Percentiles rank a stretch among this genome's conserved stretches.
Conservation (phyloP, 345 rosid genomes). For the Kandelia obovata region DNA sequence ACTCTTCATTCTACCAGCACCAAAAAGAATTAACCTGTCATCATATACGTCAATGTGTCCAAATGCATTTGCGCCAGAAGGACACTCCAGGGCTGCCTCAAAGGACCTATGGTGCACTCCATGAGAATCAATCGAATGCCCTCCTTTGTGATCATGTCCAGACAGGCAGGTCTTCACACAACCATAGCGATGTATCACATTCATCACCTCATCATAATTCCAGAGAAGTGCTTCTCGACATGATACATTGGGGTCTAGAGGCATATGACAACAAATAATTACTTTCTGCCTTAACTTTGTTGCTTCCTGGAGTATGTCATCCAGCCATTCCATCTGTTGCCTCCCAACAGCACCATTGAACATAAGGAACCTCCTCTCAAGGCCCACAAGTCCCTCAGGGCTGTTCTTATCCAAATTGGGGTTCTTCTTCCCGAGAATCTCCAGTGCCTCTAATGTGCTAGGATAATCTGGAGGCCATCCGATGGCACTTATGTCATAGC, state of each 20-base stretch:
- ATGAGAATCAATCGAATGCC: slow-evolving; percentile 65
- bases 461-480: slow-evolving; percentile 85
- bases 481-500: slow-evolving; percentile 81
- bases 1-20: slow-evolving; percentile 56
- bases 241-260: slow-evolving; percentile 61
- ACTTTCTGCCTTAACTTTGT: slow-evolving; percentile 61
- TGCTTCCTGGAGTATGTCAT: slow-evolving; percentile 61
- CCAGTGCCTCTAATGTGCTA: slow-evolving; percentile 56
- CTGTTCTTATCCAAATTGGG: slow-evolving; percentile 84
- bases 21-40: slow-evolving; percentile 57
- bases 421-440: slow-evolving; percentile 59
- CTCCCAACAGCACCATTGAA: slow-evolving; percentile 87
- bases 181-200: slow-evolving; percentile 52
- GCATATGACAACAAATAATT: slow-evolving; percentile 79
- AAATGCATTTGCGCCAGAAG: slow-evolving; percentile 76
- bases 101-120: slow-evolving; percentile 81
- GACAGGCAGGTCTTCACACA: slow-evolving; percentile 82
- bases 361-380: slow-evolving; percentile 81
- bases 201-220: slow-evolving; percentile 85
- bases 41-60: slow-evolving; percentile 74
- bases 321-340: slow-evolving; percentile 75
- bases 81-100: slow-evolving; percentile 91
- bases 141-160: slow-evolving; percentile 85
- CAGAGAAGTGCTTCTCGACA: slow-evolving; percentile 61
- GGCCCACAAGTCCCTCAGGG: slow-evolving; percentile 59